Percentiles rank a stretch among this genome's conserved stretches.
These are phyloP conservation scores for Aureobasidium namibiae DNA, from an alignment of 2,329 filamentous ascomycete genomes.

Conservation along the genomic window DNA sequence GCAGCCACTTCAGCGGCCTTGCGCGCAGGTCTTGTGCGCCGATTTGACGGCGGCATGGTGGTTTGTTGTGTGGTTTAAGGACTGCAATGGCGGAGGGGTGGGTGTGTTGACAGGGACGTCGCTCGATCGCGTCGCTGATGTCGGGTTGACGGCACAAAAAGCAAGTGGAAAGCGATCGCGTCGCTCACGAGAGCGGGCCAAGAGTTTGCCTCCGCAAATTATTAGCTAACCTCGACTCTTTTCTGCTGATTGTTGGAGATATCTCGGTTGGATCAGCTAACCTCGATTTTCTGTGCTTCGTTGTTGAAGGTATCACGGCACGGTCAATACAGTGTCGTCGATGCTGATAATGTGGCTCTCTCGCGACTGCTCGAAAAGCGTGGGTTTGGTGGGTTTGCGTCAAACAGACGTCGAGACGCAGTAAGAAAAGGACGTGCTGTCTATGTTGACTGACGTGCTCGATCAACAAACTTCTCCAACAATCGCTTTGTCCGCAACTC, in stretches of 20 bases:
- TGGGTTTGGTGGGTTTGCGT: not conserved
- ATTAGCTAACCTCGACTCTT: too few relatives aligned
- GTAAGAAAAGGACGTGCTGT: constrained; percentile 7
- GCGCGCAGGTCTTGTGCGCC: constrained; percentile 14
- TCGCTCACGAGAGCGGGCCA: constrained; percentile 3
- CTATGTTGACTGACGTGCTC: constrained; percentile 7
- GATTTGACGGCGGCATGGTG: constrained; percentile 15
- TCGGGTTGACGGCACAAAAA: constrained; percentile 9
- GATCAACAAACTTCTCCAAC: constrained; percentile 1
- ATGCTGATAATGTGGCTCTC: not conserved
- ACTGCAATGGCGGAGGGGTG: not conserved
- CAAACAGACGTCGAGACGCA: not conserved
- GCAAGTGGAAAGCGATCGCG: constrained; percentile 6
- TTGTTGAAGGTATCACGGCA: not conserved
- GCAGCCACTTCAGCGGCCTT: constrained; percentile 14
- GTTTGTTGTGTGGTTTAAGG: not conserved
- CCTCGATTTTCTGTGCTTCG: not conserved
- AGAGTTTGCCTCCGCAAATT: constrained; percentile 12
- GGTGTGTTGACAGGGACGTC: constrained; percentile 5
- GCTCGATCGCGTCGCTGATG: constrained; percentile 7
- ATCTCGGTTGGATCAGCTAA: too few relatives aligned
- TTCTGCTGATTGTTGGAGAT: too few relatives aligned
- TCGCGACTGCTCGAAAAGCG: not conserved
- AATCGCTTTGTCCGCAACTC: not conserved
- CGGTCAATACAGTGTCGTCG: not conserved